Evolutionary conservation across 805 yeast species (phyloP).

Genomic region (Starmerella ratchasimensis): DNA sequence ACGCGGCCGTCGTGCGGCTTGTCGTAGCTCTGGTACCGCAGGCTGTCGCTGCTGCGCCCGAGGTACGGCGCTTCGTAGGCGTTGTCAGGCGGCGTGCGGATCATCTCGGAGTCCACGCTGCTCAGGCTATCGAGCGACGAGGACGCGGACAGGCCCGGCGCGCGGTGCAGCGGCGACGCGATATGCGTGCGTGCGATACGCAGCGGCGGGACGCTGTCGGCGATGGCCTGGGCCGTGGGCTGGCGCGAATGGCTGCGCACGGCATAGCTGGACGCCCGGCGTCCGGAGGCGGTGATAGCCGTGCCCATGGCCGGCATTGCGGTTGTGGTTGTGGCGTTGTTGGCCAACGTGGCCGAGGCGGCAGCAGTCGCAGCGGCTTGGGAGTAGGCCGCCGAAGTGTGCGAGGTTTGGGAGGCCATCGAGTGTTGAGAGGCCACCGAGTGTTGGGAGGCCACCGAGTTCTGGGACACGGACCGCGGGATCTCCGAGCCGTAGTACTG

Average conservation of each 20-base stretch:
- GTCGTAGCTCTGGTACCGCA: no score
- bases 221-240: neutral
- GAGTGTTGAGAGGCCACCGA: no score
- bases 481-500: neutral
- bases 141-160: conserved; percentile 20
- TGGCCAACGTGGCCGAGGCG: no score
- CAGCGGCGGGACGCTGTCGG: conserved; percentile 10
- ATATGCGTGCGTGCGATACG: conserved; percentile 6
- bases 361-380: neutral
- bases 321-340: no score
- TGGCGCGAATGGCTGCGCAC: neutral
- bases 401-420: no score
- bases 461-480: conserved; percentile 1
- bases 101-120: conserved; percentile 15
- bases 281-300: no score
- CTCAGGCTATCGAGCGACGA: conserved; percentile 20
- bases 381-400: neutral
- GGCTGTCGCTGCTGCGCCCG: no score
- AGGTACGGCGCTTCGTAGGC: neutral
- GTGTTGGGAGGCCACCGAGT: neutral
- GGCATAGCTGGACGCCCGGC: no score
- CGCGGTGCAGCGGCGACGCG: conserved; percentile 6
- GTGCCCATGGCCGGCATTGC: no score
- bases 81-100: conserved; percentile 15
- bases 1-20: no score